Conservation (phyloP, 2,329 filamentous ascomycete genomes). For the Malbranchea zuffiana region DNA sequence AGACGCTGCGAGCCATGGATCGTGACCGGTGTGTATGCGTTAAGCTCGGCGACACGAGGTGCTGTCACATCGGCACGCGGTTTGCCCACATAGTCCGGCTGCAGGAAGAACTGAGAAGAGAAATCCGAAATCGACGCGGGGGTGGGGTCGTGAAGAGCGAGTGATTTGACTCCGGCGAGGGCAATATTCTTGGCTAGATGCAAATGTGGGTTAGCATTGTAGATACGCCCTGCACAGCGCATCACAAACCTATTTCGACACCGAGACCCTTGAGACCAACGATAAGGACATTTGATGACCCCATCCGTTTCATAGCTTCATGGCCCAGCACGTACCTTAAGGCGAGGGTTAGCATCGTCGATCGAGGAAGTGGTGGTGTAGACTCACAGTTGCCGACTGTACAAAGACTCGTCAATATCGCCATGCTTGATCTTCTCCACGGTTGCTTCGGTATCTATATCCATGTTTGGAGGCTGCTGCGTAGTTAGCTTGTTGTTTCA, state of each 20-base stretch:
- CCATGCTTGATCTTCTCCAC: conserved; percentile 52
- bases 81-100: conserved; percentile 78
- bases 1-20: conserved; percentile 58
- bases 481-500: too few species aligned
- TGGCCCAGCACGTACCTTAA: conserved; percentile 57
- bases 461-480: conserved; percentile 48
- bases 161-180: conserved; percentile 92
- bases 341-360: conserved; percentile 10
- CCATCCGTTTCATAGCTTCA: conserved; percentile 96
- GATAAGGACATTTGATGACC: conserved; percentile 85
- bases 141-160: conserved; percentile 83
- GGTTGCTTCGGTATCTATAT: conserved; percentile 49
- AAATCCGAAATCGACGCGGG: conserved; percentile 77
- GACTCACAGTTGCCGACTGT: conserved; percentile 51
- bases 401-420: conserved; percentile 57
- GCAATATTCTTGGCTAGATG: conserved; percentile 86
- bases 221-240: background rate
- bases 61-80: conserved; percentile 77
- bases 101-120: conserved; percentile 95
- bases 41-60: conserved; percentile 84
- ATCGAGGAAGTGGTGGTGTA: background rate
- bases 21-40: conserved; percentile 85
- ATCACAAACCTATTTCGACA: conserved; percentile 63
- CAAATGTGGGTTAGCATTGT: background rate
- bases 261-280: conserved; percentile 87